These are phyloP conservation scores for Paratrypanosoma confusum DNA, from an alignment of 208 protist genomes.

Conservation along the genomic window DNA sequence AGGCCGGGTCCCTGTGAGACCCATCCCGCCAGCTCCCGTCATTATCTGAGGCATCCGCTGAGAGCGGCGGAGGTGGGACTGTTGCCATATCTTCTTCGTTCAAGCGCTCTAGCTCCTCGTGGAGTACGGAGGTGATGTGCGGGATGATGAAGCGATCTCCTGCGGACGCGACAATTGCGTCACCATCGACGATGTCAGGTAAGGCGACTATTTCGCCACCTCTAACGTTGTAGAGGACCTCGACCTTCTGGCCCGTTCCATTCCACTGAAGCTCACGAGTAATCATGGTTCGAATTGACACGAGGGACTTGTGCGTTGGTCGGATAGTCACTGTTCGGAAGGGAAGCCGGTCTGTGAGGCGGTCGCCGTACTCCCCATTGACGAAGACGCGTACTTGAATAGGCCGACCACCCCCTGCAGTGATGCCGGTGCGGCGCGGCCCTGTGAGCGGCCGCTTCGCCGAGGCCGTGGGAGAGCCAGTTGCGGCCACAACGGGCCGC, in stretches of 20 bases:
- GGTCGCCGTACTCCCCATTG: slow-evolving; percentile 80
- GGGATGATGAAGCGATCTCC: slow-evolving; percentile 82
- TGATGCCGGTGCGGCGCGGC: background rate
- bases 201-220: slow-evolving; percentile 55
- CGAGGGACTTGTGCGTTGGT: slow-evolving; percentile 69
- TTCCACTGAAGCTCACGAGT: slow-evolving; percentile 77
- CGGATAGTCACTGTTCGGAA: slow-evolving; percentile 77
- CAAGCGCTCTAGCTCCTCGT: slow-evolving; percentile 27
- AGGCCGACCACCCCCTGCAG: too few species aligned
- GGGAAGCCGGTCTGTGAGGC: slow-evolving; percentile 26
- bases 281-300: slow-evolving; percentile 51
- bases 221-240: slow-evolving; percentile 63
- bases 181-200: slow-evolving; percentile 38
- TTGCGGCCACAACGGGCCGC: too few species aligned
- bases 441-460: too few species aligned
- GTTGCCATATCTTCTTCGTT: too few species aligned
- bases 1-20: too few species aligned
- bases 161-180: slow-evolving; percentile 62
- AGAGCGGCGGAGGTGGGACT: too few species aligned
- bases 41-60: too few species aligned
- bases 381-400: slow-evolving; percentile 78
- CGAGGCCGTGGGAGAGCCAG: too few species aligned
- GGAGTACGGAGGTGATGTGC: slow-evolving; percentile 50
- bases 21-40: too few species aligned
- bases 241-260: slow-evolving; percentile 45